A percentile compares a stretch with the other conserved stretches of the same genome.
Conservation (phyloP, 1,284 basidiomycete species). For the Melampsora americana region DNA sequence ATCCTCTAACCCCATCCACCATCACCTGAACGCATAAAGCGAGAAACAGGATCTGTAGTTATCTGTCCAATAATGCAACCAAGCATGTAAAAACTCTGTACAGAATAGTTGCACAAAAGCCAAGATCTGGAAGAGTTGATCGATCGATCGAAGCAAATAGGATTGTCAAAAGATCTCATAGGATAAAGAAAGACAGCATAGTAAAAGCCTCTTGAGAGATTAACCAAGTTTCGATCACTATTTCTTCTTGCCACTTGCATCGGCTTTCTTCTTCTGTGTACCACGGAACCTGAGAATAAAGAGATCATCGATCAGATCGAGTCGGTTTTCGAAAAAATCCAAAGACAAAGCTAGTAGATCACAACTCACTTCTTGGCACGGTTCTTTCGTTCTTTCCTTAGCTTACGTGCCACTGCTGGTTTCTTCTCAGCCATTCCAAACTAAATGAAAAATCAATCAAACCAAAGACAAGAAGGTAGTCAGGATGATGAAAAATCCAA, state of each 20-base stretch:
- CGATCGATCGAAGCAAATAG: neutral
- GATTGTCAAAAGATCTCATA: neutral
- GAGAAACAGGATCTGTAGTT: no score
- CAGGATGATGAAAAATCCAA: no score
- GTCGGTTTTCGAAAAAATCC: neutral
- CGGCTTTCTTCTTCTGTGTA: slow-evolving; percentile 44
- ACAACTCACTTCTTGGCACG: slow-evolving; percentile 80
- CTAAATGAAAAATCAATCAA: slow-evolving; percentile 58
- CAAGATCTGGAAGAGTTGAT: neutral
- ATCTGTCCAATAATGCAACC: no score
- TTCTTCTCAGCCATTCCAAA: slow-evolving; percentile 78
- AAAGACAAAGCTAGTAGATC: neutral
- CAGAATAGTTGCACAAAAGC: slow-evolving; percentile 1
- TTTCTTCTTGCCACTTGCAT: slow-evolving; percentile 23
- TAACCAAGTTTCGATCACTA: neutral
- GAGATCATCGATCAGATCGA: neutral
- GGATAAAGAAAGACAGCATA: neutral
- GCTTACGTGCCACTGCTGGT: slow-evolving; percentile 89
- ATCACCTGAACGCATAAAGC: no score
- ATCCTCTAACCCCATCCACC: no score
- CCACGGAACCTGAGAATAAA: slow-evolving; percentile 34
- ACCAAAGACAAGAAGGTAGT: no score
- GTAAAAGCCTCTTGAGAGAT: neutral
- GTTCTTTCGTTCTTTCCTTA: slow-evolving; percentile 99
- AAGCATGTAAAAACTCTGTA: neutral